Base-by-base conservation (phyloP, 306 rosid genomes). In the Cicer arietinum region DNA sequence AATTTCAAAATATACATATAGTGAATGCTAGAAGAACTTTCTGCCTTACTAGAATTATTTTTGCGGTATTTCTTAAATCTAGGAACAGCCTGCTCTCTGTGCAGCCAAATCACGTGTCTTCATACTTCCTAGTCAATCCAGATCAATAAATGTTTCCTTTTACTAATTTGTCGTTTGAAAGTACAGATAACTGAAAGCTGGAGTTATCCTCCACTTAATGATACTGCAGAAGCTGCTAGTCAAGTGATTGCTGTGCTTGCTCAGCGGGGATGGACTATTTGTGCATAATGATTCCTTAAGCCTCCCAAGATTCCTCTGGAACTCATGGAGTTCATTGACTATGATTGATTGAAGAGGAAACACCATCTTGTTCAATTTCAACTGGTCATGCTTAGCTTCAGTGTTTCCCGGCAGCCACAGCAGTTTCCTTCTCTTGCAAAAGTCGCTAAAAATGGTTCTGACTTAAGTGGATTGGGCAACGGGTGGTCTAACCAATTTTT, bases 131-230 rank as follows among this genome's bases (percentile, higher is more conserved):
- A 50, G 11, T 10, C 59, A 53, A 10, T 53, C 59, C 30, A 3
- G 30, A 16, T 17, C 59, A 53, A 8, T 6, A 22, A 66, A 46
- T 7, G 56, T 51, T 62, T 17, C 8, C 18, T 25, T 70, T 57
- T 50, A 12, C 76, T 68, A 7, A 41, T 46, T 47, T 37, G 44
- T 83, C 20, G 52, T 67, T 62, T 51, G 17, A 41, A 82, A 63
- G 44, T 72, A 54, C 88, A 94, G 97, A 86, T 90, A 66, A 66
- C 81, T 30, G 85, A 83, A 43, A 85, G 84, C 77, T 92, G 99
- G 97, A 86, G 85, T 84, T 94, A 94, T 81, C 71, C 90, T 78
- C 96, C 97, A 6, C 92, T 92, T 39, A 88, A 89, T 69, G 99
- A 92, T 85, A 88, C 89, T 5, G 87, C 90, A 13, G 88, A 89